Base-by-base conservation (phyloP, 169 alveolate genomes). In the Plasmodium cynomolgi region DNA sequence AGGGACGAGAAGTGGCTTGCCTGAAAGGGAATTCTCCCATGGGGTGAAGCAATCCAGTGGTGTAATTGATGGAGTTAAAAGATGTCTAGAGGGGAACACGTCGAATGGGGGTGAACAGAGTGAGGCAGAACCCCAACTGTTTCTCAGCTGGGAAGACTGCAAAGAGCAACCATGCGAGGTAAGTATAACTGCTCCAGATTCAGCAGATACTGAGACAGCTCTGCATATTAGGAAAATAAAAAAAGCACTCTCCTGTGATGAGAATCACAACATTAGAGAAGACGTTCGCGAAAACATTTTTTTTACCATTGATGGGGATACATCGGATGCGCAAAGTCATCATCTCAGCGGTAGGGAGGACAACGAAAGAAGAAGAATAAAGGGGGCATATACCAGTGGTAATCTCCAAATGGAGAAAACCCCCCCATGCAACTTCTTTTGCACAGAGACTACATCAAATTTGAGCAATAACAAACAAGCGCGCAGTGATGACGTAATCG, bases 401-500 rank as follows among this genome's bases (percentile, higher is more conserved):
- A 80, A 80, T 44, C 15, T 56, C 34, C 26, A 29, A 81, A n/a
- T 17, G 20, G 77, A 84, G n/a, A 50, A 73, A 4, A 26, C 23
- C 2, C 6, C 2, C 29, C 50, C n/a, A 11, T 20, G 4, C 37
- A 44, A 71, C 29, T 15, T 31, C 6, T 17, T 33, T 13, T 31
- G 2, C 72, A 54, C 8, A 83, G 26, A 2, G 29, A 23, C 1
- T 20, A 44, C n/a, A 33, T 58, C 47, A 56, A 83, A 34, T 83
- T 8, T 37, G 26, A 4, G 17, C 23, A n/a, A 31, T 1, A 33
- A 26, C 73, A 71, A 68, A 15, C 56, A 8, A 71, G 29, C 47
- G 54, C 11, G 33, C 31, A 7, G 20, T 56, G 56, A 17, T 34
- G 92, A 84, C 7, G 47, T 84, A 84, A 84, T 84, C 5, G 83